Percentiles rank a stretch among this genome's conserved stretches.
phyloP scores from a whole-genome alignment of 2,329 filamentous ascomycete species.

The Pseudocercospora cruenta region DNA sequence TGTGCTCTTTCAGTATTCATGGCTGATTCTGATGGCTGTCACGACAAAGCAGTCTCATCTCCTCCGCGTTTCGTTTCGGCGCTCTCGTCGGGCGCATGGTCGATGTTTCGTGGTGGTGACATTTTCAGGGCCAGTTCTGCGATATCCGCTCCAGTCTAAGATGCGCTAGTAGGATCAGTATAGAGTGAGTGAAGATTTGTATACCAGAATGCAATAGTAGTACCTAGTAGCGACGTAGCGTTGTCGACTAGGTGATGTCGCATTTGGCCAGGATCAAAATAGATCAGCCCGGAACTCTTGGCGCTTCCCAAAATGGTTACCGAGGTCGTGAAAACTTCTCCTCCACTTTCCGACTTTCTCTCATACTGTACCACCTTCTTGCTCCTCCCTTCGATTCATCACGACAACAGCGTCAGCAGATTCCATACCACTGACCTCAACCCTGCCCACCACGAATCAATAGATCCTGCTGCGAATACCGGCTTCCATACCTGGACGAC shows the following conservation, averaged over 20 bases:
- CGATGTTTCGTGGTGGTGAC: not conserved
- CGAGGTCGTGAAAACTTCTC: not conserved
- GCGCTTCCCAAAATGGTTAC: not conserved
- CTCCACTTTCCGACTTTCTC: not conserved
- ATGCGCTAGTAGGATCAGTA: not conserved
- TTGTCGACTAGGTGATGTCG: not conserved
- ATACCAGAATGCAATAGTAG: not conserved
- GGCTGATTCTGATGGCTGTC: not conserved
- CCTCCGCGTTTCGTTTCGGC: conserved; percentile 5
- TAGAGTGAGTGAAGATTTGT: no score
- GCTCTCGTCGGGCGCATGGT: conserved; percentile 1
- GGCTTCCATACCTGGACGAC: not conserved
- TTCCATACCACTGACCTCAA: not conserved
- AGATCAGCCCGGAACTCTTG: conserved; percentile 1
- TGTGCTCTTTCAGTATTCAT: not conserved
- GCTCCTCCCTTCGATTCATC: not conserved
- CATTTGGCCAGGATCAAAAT: not conserved
- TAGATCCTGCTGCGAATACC: conserved; percentile 1
- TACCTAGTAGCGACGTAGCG: no score
- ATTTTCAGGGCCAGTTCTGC: not conserved
- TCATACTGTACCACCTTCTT: not conserved
- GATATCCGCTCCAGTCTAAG: not conserved
- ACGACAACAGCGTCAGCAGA: not conserved
- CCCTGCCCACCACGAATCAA: not conserved
- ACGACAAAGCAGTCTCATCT: conserved; percentile 3